A percentile compares a stretch with the other conserved stretches of the same genome.
Conservation (phyloP, 1,284 basidiomycete species). For the Rugosomyces carneus region DNA sequence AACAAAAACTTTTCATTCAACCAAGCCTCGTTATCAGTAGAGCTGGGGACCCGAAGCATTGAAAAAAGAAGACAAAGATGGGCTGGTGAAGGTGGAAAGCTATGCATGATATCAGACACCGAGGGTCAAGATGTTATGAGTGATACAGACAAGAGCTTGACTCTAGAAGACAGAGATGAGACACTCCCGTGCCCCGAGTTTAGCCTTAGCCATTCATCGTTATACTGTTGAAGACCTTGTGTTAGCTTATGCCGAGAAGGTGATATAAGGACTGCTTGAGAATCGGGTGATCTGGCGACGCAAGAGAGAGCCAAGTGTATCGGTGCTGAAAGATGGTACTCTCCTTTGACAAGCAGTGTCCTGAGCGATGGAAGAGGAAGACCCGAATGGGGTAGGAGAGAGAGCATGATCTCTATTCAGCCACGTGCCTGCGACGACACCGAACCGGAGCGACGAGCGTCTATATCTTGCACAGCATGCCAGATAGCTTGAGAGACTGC, state of each 20-base stretch:
- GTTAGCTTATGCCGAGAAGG: slow-evolving; percentile 38
- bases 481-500: not conserved
- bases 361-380: slow-evolving; percentile 39
- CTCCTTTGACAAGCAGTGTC: slow-evolving; percentile 46
- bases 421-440: too few relatives aligned
- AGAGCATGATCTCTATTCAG: slow-evolving; percentile 29
- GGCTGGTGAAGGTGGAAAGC: slow-evolving; percentile 59
- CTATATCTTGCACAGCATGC: slow-evolving; percentile 6
- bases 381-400: slow-evolving; percentile 33
- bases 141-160: slow-evolving; percentile 49
- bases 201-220: slow-evolving; percentile 49
- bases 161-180: slow-evolving; percentile 35
- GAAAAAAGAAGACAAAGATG: slow-evolving; percentile 55
- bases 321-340: slow-evolving; percentile 49
- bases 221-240: slow-evolving; percentile 37
- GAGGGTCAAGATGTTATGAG: slow-evolving; percentile 9
- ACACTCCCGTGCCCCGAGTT: slow-evolving; percentile 41
- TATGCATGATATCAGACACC: slow-evolving; percentile 23
- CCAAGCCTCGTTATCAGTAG: slow-evolving; percentile 19
- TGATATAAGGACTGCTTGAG: slow-evolving; percentile 44
- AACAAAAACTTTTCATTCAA: slow-evolving; percentile 35
- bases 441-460: not conserved
- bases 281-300: slow-evolving; percentile 24
- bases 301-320: slow-evolving; percentile 53
- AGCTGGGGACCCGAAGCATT: slow-evolving; percentile 36